phyloP scores from a whole-genome alignment of 148 eudicot species.

The Chenopodium suecicum region DNA sequence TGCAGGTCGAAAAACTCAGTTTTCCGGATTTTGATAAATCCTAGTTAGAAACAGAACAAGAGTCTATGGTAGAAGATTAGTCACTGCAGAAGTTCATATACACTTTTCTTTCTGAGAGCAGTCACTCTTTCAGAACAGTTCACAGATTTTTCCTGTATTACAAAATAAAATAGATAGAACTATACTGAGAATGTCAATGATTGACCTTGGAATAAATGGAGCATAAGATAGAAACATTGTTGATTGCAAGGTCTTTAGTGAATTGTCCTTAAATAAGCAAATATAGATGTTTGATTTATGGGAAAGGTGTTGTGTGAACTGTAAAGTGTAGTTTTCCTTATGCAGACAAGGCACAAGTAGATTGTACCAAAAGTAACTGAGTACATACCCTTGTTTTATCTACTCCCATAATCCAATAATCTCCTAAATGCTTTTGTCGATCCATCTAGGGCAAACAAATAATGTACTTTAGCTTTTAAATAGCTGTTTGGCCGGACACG shows the following conservation, averaged over 20 bases:
- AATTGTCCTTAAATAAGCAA: not conserved
- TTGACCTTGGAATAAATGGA: conserved; percentile 14
- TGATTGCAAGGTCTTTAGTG: conserved; percentile 2
- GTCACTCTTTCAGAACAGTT: not conserved
- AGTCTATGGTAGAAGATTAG: not conserved
- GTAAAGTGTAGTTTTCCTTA: conserved; percentile 13
- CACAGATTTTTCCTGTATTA: not conserved
- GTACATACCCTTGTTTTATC: not conserved
- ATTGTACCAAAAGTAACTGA: conserved; percentile 16
- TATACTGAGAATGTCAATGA: conserved; percentile 13
- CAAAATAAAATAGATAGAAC: not conserved
- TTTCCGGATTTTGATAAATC: no score
- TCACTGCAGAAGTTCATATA: not conserved
- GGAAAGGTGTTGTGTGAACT: conserved; percentile 10
- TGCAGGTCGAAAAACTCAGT: not conserved
- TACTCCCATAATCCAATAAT: not conserved
- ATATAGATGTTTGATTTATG: not conserved
- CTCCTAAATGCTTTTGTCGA: not conserved
- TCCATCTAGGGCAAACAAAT: not conserved
- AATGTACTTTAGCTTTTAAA: not conserved
- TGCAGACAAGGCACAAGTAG: conserved; percentile 23
- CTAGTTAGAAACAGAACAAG: no score
- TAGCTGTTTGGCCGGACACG: not conserved
- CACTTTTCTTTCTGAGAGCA: not conserved
- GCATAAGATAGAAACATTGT: not conserved